A percentile compares a stretch with the other conserved stretches of the same genome.
phyloP scores from a whole-genome alignment of 148 eudicot species.

The Cornus suecica region DNA sequence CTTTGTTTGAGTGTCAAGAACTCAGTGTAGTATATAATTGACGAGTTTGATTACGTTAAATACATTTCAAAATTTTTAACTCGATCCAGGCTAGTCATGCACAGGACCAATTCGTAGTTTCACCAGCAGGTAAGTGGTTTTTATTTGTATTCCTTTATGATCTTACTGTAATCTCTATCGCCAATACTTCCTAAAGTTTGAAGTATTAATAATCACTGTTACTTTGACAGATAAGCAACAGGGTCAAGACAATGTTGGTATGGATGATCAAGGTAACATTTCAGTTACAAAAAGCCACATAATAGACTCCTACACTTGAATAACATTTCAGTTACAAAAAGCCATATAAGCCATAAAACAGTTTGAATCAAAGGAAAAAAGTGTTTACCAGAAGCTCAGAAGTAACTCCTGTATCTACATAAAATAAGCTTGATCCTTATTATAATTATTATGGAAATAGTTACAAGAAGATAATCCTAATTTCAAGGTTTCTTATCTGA shows the following conservation, averaged over 20 bases:
- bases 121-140: slow-evolving; percentile 55
- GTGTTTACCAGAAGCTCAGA: too few species aligned
- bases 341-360: too few species aligned
- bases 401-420: too few species aligned
- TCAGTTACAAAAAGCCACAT: background rate
- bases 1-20: background rate
- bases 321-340: too few species aligned
- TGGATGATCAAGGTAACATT: slow-evolving; percentile 50
- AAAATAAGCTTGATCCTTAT: too few species aligned
- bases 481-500: too few species aligned
- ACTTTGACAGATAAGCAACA: slow-evolving; percentile 39
- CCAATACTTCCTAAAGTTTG: slow-evolving; percentile 1
- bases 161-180: slow-evolving; percentile 1
- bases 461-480: too few species aligned
- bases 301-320: slow-evolving; percentile 1
- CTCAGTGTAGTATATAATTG: background rate
- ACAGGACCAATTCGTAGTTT: slow-evolving; percentile 58
- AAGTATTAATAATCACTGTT: background rate
- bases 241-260: slow-evolving; percentile 30
- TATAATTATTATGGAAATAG: too few species aligned
- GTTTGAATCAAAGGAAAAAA: too few species aligned
- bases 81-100: slow-evolving; percentile 53
- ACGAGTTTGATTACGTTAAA: background rate
- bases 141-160: slow-evolving; percentile 1
- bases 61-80: slow-evolving; percentile 1